Conservation (phyloP, 2,329 filamentous ascomycete species). For the Coniosporium tulheliwenetii region DNA sequence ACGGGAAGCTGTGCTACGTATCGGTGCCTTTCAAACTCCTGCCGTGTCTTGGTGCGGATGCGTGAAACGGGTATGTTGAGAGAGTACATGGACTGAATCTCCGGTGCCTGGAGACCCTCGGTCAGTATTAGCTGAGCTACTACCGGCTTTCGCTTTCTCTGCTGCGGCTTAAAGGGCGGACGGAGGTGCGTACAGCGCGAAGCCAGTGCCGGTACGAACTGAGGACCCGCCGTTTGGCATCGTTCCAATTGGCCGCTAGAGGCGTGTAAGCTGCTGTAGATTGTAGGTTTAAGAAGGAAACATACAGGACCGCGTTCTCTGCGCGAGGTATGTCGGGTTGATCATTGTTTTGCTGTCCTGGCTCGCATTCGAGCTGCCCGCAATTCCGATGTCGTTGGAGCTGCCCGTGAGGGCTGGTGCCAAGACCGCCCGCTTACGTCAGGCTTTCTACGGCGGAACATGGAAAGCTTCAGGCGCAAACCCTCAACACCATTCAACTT, state of each 20-base stretch:
- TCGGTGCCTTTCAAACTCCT: slow-evolving; percentile 93
- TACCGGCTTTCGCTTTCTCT: neutral
- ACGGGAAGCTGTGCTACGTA: slow-evolving; percentile 80
- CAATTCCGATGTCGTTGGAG: neutral
- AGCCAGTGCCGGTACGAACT: slow-evolving; percentile 91
- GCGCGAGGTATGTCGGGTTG: slow-evolving; percentile 77
- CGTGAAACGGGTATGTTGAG: slow-evolving; percentile 74
- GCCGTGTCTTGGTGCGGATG: slow-evolving; percentile 83
- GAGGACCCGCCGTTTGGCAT: slow-evolving; percentile 77
- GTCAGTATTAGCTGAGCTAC: neutral
- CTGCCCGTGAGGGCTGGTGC: too few species aligned
- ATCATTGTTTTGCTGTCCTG: slow-evolving; percentile 38
- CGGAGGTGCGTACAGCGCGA: slow-evolving; percentile 59
- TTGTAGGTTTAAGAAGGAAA: slow-evolving; percentile 1
- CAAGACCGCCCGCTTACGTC: too few species aligned
- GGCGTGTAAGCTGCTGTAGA: slow-evolving; percentile 2
- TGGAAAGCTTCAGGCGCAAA: too few species aligned
- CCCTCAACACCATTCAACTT: too few species aligned
- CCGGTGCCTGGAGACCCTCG: slow-evolving; percentile 53
- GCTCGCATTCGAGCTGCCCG: neutral
- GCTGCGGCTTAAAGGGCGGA: slow-evolving; percentile 2
- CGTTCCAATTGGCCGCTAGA: slow-evolving; percentile 72
- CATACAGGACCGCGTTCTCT: slow-evolving; percentile 37
- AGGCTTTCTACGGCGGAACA: too few species aligned
- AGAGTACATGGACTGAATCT: slow-evolving; percentile 96